phyloP scores from a whole-genome alignment of 164 flowering plant genomes.

The Nelumbo lutea region DNA sequence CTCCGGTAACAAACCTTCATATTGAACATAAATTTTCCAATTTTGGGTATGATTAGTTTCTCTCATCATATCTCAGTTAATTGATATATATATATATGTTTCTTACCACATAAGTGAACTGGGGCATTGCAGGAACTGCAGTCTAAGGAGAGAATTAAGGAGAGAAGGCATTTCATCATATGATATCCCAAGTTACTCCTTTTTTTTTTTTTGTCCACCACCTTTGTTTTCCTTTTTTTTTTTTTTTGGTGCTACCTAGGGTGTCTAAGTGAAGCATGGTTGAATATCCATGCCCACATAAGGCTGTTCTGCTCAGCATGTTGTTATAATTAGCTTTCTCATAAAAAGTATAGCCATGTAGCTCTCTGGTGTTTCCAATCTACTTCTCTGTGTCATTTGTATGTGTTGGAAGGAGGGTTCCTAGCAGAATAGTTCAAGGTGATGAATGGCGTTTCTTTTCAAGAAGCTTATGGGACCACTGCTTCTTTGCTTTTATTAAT shows the following conservation, averaged over 20 bases:
- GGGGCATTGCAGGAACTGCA: constrained; percentile 28
- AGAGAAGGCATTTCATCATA: constrained; percentile 10
- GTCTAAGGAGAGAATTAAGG: constrained; percentile 22
- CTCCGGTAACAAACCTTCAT: constrained; percentile 39
- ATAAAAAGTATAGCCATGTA: constrained; percentile 23
- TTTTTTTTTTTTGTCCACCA: neutral
- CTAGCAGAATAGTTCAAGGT: constrained; percentile 10
- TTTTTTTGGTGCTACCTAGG: constrained; percentile 8
- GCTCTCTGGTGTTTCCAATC: constrained; percentile 18
- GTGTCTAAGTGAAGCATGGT: constrained; percentile 21
- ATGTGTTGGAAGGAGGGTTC: constrained; percentile 21
- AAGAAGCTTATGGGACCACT: constrained; percentile 16
- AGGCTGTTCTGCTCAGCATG: constrained; percentile 22
- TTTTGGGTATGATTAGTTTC: constrained; percentile 25
- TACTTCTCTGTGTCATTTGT: constrained; percentile 16
- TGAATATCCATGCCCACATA: constrained; percentile 17
- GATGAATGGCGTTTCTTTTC: constrained; percentile 20
- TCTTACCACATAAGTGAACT: too few species aligned
- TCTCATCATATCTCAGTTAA: too few species aligned
- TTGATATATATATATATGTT: too few species aligned
- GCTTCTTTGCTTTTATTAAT: constrained; percentile 12
- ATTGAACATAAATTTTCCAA: constrained; percentile 20
- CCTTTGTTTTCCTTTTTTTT: constrained; percentile 10
- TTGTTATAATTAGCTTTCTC: constrained; percentile 24
- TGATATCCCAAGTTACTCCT: constrained; percentile 18